Conservation (phyloP, 2,329 filamentous ascomycete species). For the Cladobotryum mycophilum region DNA sequence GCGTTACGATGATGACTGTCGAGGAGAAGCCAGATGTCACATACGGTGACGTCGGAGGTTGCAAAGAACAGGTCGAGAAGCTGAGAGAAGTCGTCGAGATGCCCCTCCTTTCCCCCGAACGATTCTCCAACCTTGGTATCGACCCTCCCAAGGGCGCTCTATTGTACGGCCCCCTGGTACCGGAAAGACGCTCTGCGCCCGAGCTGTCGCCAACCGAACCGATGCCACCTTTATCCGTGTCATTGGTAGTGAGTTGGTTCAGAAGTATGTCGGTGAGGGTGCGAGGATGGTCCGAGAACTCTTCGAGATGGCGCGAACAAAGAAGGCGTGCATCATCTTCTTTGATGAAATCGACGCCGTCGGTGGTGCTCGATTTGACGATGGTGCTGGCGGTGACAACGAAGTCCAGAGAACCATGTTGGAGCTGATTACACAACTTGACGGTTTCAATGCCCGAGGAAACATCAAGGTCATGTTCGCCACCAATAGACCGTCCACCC, state of each 20-base stretch:
- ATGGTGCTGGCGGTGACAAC: slow-evolving; percentile 93
- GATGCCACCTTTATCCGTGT: slow-evolving; percentile 98
- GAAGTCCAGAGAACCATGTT: slow-evolving; percentile 98
- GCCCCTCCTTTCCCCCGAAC: slow-evolving; percentile 90
- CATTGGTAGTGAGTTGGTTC: slow-evolving; percentile 94
- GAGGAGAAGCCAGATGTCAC: slow-evolving; percentile 99
- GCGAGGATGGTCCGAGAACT: slow-evolving; percentile 97
- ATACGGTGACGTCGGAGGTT: slow-evolving; percentile 96
- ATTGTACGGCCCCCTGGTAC: slow-evolving; percentile 96
- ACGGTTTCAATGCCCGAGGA: slow-evolving; percentile 91
- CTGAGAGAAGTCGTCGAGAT: slow-evolving; percentile 97
- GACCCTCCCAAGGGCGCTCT: slow-evolving; percentile 96
- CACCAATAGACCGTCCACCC: slow-evolving; percentile 89
- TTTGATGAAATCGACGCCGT: slow-evolving; percentile 93
- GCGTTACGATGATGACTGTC: slow-evolving; percentile 99
- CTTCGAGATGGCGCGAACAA: slow-evolving; percentile 98
- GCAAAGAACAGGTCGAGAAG: slow-evolving; percentile 99
- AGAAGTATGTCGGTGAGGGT: slow-evolving; percentile 98
- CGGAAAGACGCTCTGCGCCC: slow-evolving; percentile 96
- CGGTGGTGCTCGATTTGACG: slow-evolving; percentile 91
- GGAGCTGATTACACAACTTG: slow-evolving; percentile 93
- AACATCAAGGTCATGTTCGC: slow-evolving; percentile 99
- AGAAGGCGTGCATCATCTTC: slow-evolving; percentile 99
- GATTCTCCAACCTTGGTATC: slow-evolving; percentile 97
- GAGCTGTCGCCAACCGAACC: slow-evolving; percentile 95